These are phyloP conservation scores for Tylopilus felleus DNA, from an alignment of 768 basidiomycete genomes.

Conservation along the genomic window DNA sequence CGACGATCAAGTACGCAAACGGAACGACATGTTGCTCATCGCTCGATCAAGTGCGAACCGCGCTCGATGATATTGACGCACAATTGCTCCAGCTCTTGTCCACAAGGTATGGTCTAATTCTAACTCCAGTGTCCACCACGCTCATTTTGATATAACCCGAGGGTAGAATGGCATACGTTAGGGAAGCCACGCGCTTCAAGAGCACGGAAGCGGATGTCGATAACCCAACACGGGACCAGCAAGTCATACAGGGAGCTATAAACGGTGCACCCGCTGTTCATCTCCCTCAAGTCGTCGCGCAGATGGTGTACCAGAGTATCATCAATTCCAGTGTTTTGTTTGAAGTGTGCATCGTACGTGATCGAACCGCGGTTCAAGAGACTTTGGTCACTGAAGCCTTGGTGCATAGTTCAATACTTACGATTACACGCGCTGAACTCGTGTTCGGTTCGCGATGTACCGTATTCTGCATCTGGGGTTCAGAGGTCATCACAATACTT, in stretches of 20 bases:
- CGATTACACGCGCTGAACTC: no score
- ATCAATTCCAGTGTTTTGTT: no score
- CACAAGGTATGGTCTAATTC: conserved; percentile 5
- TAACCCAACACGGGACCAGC: conserved; percentile 10
- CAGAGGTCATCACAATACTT: no score
- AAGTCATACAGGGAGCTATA: conserved; percentile 21
- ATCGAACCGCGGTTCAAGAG: no score
- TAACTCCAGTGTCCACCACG: not conserved
- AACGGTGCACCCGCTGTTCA: conserved; percentile 15
- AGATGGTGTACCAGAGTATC: no score
- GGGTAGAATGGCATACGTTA: conserved; percentile 19
- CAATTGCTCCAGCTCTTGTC: conserved; percentile 21
- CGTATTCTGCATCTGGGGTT: no score
- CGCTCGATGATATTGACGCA: conserved; percentile 18
- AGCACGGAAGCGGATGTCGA: conserved; percentile 10
- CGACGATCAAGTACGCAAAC: conserved; percentile 15
- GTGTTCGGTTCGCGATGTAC: no score
- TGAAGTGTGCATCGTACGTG: no score
- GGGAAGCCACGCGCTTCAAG: conserved; percentile 28
- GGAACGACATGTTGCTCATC: conserved; percentile 27
- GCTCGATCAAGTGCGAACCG: conserved; percentile 16
- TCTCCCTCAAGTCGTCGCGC: conserved; percentile 20
- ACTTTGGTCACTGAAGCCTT: no score
- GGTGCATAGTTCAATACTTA: no score
- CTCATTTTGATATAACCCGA: not conserved